Evolutionary conservation across 2,329 filamentous ascomycete genomes (phyloP).

Genomic region (Colletotrichum theobromicola): DNA sequence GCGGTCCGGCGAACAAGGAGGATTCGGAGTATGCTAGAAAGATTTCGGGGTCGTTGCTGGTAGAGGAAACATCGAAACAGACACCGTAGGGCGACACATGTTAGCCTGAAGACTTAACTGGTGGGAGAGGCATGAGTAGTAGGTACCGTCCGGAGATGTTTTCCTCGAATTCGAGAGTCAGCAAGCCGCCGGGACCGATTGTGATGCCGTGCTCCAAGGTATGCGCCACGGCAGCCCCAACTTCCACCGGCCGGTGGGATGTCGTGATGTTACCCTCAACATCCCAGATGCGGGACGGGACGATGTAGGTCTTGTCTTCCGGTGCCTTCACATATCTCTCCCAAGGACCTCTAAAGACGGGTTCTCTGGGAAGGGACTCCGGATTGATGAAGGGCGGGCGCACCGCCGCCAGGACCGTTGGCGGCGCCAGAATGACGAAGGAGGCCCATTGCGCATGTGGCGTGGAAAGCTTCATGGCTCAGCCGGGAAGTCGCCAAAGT

Average conservation of each 20-base stretch:
- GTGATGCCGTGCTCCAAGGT: constrained; percentile 24
- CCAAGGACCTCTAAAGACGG: constrained; percentile 44
- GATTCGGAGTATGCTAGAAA: constrained; percentile 28
- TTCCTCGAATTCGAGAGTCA: constrained; percentile 44
- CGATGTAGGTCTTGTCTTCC: constrained; percentile 36
- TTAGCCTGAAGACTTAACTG: neutral
- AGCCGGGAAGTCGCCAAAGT: neutral
- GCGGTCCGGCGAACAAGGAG: constrained; percentile 22
- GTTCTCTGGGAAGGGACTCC: constrained; percentile 30
- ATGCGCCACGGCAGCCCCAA: constrained; percentile 8
- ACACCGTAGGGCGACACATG: constrained; percentile 26
- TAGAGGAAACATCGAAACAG: constrained; percentile 35
- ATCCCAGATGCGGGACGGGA: constrained; percentile 35
- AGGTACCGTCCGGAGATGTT: constrained; percentile 43
- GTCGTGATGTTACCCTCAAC: constrained; percentile 36
- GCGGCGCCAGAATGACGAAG: neutral
- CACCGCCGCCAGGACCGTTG: neutral
- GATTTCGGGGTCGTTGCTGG: constrained; percentile 31
- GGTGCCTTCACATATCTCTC: constrained; percentile 41
- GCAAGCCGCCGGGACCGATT: constrained; percentile 34
- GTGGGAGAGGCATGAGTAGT: neutral
- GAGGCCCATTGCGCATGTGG: neutral
- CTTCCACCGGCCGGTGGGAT: neutral
- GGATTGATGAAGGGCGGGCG: constrained; percentile 23
- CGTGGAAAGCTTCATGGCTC: constrained; percentile 1